Conservation (phyloP, 495 filamentous ascomycete genomes). For the Cercophora scortea region DNA sequence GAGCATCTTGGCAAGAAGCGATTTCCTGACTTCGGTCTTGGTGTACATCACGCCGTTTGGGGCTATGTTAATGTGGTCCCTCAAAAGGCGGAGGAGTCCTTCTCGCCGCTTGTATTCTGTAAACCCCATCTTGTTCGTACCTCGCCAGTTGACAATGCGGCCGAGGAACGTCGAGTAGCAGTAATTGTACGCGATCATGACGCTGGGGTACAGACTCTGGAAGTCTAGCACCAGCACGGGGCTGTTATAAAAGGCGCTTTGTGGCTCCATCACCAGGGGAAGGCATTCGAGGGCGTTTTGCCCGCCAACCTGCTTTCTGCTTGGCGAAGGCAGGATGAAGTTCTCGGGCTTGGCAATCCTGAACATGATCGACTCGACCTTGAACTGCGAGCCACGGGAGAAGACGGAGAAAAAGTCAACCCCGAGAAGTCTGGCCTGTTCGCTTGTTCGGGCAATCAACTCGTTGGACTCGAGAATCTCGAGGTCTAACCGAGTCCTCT, state of each 20-base stretch:
- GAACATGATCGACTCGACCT: slow-evolving; percentile 98
- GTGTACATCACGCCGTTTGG: slow-evolving; percentile 96
- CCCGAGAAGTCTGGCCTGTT: slow-evolving; percentile 87
- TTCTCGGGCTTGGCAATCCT: slow-evolving; percentile 96
- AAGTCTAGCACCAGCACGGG: slow-evolving; percentile 91
- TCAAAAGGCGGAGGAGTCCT: slow-evolving; percentile 66
- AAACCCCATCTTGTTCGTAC: slow-evolving; percentile 92
- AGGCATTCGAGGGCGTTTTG: slow-evolving; percentile 95
- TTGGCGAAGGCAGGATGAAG: slow-evolving; percentile 83
- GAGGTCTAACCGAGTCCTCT: slow-evolving; percentile 72
- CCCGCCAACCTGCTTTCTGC: slow-evolving; percentile 79
- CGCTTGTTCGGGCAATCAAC: slow-evolving; percentile 79
- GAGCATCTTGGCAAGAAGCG: slow-evolving; percentile 91
- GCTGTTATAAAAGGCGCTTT: slow-evolving; percentile 87
- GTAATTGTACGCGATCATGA: slow-evolving; percentile 99
- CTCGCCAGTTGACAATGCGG: slow-evolving; percentile 74
- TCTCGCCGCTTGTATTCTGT: slow-evolving; percentile 70
- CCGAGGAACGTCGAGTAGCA: slow-evolving; percentile 97
- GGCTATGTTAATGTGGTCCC: slow-evolving; percentile 84
- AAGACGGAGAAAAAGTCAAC: slow-evolving; percentile 96
- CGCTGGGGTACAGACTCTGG: slow-evolving; percentile 89
- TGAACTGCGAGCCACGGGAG: slow-evolving; percentile 90
- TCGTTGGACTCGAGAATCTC: slow-evolving; percentile 91
- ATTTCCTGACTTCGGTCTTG: slow-evolving; percentile 78
- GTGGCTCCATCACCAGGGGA: slow-evolving; percentile 95